These are phyloP conservation scores for Odontarrhena argentea DNA, from an alignment of 345 rosid genomes.

Conservation along the genomic window DNA sequence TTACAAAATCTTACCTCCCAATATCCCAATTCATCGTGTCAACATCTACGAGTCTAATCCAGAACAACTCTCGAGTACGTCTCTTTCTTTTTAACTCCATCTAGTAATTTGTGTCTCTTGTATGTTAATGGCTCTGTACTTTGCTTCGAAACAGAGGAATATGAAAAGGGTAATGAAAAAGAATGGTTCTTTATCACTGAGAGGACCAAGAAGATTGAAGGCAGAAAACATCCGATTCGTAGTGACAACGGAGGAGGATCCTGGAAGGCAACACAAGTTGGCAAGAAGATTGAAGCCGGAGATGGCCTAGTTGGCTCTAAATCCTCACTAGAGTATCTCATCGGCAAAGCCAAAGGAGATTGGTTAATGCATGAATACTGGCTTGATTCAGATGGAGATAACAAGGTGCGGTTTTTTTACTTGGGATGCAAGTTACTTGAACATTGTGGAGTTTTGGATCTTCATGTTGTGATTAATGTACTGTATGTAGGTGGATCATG, in stretches of 20 bases:
- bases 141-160: slow-evolving; percentile 9
- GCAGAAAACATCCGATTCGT: background rate
- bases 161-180: slow-evolving; percentile 19
- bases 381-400: background rate
- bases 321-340: background rate
- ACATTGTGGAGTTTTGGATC: background rate
- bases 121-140: slow-evolving; percentile 2
- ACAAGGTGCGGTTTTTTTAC: slow-evolving; percentile 1
- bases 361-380: slow-evolving; percentile 19
- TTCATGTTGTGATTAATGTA: background rate
- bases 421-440: background rate
- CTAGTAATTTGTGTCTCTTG: background rate
- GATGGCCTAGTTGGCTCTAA: background rate
- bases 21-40: too few species aligned
- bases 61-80: too few species aligned
- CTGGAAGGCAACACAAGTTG: background rate
- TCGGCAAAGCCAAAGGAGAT: background rate
- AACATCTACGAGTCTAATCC: too few species aligned
- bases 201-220: background rate
- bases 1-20: too few species aligned
- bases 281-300: slow-evolving; percentile 3
- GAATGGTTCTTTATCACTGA: slow-evolving; percentile 25
- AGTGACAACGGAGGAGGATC: background rate
- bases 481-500: slow-evolving; percentile 17
- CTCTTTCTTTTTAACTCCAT: background rate